phyloP scores from a whole-genome alignment of 441 rosid species.

The Arabidopsis lyrata region DNA sequence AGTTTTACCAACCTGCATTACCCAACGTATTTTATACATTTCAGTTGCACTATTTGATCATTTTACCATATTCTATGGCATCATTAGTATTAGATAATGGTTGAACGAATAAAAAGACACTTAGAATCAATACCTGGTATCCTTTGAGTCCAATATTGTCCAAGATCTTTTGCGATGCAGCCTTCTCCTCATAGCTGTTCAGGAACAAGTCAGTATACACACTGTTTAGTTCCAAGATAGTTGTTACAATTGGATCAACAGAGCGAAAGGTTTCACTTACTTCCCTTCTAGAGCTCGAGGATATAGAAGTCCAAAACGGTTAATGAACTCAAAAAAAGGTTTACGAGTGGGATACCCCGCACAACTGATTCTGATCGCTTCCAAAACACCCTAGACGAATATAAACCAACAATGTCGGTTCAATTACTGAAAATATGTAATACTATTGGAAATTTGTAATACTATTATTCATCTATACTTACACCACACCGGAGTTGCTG shows the following conservation, averaged over 20 bases:
- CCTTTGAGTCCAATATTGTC: slow-evolving; percentile 89
- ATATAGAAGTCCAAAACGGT: slow-evolving; percentile 87
- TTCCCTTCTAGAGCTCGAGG: slow-evolving; percentile 76
- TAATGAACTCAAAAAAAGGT: slow-evolving; percentile 86
- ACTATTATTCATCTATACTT: slow-evolving; percentile 50
- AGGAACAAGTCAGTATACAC: slow-evolving; percentile 33
- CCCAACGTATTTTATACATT: slow-evolving; percentile 10
- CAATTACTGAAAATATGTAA: background rate
- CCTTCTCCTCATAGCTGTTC: slow-evolving; percentile 85
- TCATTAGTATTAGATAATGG: background rate
- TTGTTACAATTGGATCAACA: slow-evolving; percentile 22
- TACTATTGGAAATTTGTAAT: background rate
- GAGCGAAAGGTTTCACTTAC: slow-evolving; percentile 57
- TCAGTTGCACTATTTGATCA: slow-evolving; percentile 11
- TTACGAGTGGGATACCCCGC: slow-evolving; percentile 99
- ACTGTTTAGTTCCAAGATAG: background rate
- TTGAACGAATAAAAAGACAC: background rate
- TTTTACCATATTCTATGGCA: slow-evolving; percentile 28
- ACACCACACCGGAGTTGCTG: slow-evolving; percentile 98
- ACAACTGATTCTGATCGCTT: slow-evolving; percentile 97
- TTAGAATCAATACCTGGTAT: slow-evolving; percentile 68
- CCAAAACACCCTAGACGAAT: slow-evolving; percentile 76
- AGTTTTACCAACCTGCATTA: slow-evolving; percentile 91
- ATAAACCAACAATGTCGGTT: background rate
- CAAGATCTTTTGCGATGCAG: slow-evolving; percentile 71